Percentiles rank a stretch among this genome's conserved stretches.
Evolutionary conservation across 176 grass and related monocot genomes (phyloP).

Genomic region (Triticum turgidum): DNA sequence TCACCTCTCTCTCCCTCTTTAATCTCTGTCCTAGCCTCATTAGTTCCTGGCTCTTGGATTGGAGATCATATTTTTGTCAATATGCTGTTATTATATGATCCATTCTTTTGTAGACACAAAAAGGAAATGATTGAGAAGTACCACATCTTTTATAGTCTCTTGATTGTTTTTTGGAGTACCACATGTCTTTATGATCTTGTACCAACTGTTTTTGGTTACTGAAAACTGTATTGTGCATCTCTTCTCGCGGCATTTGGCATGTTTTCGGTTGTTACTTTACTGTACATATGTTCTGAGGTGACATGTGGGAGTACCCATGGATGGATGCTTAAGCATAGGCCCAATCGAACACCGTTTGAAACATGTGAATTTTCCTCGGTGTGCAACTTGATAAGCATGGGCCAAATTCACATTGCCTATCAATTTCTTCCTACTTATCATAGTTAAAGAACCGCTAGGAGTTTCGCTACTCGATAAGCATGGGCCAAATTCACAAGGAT

Average conservation of each 20-base stretch:
- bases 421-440: neutral
- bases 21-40: neutral
- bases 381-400: neutral
- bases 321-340: no score
- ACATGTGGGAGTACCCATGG: no score
- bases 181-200: no score
- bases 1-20: neutral
- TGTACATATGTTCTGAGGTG: no score
- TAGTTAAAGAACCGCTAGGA: no score
- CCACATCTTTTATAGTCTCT: neutral
- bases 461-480: no score
- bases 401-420: neutral
- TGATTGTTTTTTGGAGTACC: neutral
- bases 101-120: conserved; percentile 55
- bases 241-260: no score
- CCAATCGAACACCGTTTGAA: no score
- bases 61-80: conserved; percentile 44
- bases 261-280: no score
- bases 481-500: no score
- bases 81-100: conserved; percentile 33
- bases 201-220: neutral
- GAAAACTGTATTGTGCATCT: no score
- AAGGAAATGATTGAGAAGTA: conserved; percentile 15
- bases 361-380: neutral
- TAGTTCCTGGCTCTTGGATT: conserved; percentile 16